Percentiles rank a stretch among this genome's conserved stretches.
These are phyloP conservation scores for Eimeria necatrix DNA, from an alignment of 169 alveolate genomes.

Conservation along the genomic window DNA sequence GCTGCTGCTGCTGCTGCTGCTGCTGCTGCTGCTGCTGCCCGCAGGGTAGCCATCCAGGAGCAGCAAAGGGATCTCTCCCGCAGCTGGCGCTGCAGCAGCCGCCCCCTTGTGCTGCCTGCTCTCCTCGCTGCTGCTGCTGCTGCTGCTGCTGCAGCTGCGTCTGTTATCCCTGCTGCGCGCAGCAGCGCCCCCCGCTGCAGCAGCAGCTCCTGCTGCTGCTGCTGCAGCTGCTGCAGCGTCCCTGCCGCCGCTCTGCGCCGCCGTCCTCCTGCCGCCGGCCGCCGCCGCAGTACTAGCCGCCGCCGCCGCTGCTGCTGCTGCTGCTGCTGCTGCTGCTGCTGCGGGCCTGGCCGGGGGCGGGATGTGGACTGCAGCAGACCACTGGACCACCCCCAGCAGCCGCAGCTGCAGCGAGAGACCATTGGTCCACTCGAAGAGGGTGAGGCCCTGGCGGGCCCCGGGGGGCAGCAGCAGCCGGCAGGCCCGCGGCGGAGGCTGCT, in stretches of 20 bases:
- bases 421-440: slow-evolving; percentile 60
- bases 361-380: slow-evolving; percentile 9
- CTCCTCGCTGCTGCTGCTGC: neutral
- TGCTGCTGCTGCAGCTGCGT: neutral
- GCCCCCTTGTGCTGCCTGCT: neutral
- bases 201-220: neutral
- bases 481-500: slow-evolving; percentile 47
- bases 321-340: neutral
- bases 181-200: too few species aligned
- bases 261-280: neutral
- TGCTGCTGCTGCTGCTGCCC: slow-evolving; percentile 15
- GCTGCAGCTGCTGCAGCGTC: neutral
- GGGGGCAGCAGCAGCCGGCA: slow-evolving; percentile 10
- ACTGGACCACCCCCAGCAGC: slow-evolving; percentile 15
- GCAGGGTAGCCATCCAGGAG: neutral
- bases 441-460: slow-evolving; percentile 37
- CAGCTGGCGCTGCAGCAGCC: slow-evolving; percentile 14
- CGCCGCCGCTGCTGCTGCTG: neutral
- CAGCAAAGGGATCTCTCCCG: neutral
- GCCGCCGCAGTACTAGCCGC: neutral
- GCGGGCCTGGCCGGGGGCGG: neutral
- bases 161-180: too few species aligned
- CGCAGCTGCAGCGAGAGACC: slow-evolving; percentile 43
- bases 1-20: slow-evolving; percentile 40
- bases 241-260: neutral